A percentile compares a stretch with the other conserved stretches of the same genome.
Evolutionary conservation across 202 grass and related monocot genomes (phyloP).

Genomic region (Miscanthus sacchariflorus): DNA sequence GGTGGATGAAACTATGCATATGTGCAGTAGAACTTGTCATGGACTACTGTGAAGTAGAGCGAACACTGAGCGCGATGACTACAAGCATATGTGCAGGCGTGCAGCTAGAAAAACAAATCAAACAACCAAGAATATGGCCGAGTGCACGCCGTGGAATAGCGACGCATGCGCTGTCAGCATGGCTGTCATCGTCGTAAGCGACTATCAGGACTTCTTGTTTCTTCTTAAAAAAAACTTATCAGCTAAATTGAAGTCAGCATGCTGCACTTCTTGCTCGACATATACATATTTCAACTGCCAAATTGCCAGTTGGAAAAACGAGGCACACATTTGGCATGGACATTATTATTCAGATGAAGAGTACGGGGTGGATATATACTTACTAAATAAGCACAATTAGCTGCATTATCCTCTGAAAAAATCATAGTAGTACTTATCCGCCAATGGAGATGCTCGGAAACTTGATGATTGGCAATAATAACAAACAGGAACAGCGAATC

Average conservation of each 20-base stretch:
- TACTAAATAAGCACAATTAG: not conserved
- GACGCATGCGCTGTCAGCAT: slow-evolving; percentile 17
- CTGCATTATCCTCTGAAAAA: slow-evolving; percentile 11
- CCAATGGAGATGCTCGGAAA: slow-evolving; percentile 38
- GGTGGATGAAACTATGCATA: not conserved
- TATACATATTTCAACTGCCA: not conserved
- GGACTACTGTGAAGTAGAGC: not conserved
- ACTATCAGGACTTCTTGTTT: not conserved
- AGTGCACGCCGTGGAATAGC: not conserved
- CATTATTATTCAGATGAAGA: not conserved
- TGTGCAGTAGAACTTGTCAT: not conserved
- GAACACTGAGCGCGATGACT: not conserved
- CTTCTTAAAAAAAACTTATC: not conserved
- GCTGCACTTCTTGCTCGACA: not conserved
- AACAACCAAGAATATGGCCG: not conserved
- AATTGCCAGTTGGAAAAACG: slow-evolving; percentile 19
- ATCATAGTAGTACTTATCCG: slow-evolving; percentile 9
- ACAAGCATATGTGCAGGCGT: not conserved
- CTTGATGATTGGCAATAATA: slow-evolving; percentile 40
- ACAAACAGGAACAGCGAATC: slow-evolving; percentile 52
- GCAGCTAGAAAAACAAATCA: not conserved
- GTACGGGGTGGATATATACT: not conserved
- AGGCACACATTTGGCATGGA: not conserved
- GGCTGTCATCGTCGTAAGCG: slow-evolving; percentile 7
- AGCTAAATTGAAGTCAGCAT: not conserved